Conservation (phyloP, 1,139 yeast genomes). For the Lodderomyces metapsilosis region DNA sequence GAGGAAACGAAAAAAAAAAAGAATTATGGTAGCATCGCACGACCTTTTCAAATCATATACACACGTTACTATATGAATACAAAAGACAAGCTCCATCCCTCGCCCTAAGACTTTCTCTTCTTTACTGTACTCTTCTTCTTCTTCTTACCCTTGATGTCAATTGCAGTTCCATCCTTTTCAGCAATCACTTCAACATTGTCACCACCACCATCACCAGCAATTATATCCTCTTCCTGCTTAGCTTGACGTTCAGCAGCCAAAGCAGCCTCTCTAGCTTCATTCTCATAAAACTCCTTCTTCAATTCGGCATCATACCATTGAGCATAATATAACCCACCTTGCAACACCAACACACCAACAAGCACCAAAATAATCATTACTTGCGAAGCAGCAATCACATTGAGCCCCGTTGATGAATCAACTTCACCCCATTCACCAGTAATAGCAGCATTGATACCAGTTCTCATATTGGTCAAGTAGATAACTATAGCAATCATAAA, state of each 20-base stretch:
- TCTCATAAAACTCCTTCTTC: constrained; percentile 47
- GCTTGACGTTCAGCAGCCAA: constrained; percentile 19
- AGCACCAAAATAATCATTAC: constrained; percentile 71
- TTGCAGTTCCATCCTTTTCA: constrained; percentile 14
- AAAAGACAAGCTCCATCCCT: neutral
- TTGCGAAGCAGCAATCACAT: constrained; percentile 89
- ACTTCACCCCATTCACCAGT: constrained; percentile 93
- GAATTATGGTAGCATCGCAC: constrained; percentile 3
- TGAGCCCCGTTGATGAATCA: constrained; percentile 78
- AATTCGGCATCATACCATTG: constrained; percentile 67
- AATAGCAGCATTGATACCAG: constrained; percentile 71
- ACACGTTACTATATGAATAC: neutral
- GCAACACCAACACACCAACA: constrained; percentile 76
- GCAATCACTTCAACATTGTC: constrained; percentile 14
- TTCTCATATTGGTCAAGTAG: constrained; percentile 81
- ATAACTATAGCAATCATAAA: constrained; percentile 71
- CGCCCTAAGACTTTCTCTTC: constrained; percentile 16
- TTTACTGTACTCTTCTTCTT: constrained; percentile 18
- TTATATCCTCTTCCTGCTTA: constrained; percentile 18
- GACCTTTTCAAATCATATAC: neutral
- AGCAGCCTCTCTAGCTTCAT: constrained; percentile 37
- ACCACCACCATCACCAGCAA: constrained; percentile 10
- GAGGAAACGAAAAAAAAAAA: neutral
- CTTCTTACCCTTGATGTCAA: constrained; percentile 17
- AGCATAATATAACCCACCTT: constrained; percentile 89